phyloP scores from a whole-genome alignment of 495 filamentous ascomycete genomes.

The Penicillium maclennaniae region DNA sequence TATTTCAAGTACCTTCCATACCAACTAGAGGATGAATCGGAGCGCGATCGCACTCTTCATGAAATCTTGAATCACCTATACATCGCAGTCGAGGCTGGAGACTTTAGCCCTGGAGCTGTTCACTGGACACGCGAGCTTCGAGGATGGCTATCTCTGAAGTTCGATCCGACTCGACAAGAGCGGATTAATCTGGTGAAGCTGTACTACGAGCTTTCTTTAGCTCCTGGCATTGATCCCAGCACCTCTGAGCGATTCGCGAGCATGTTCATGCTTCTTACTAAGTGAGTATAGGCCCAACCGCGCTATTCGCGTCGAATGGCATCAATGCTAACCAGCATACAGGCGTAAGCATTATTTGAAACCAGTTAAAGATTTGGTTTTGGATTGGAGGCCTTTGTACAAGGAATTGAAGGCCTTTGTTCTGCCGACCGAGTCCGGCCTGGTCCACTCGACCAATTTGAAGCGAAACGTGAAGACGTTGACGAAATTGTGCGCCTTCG shows the following conservation, averaged over 20 bases:
- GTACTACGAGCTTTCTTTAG: conserved; percentile 91
- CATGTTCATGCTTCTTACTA: conserved; percentile 92
- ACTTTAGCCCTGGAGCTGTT: conserved; percentile 88
- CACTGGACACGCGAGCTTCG: conserved; percentile 97
- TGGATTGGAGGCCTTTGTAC: conserved; percentile 92
- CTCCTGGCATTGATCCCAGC: conserved; percentile 78
- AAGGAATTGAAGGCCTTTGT: conserved; percentile 87
- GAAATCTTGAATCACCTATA: conserved; percentile 92
- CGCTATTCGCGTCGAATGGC: background rate
- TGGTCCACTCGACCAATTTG: conserved; percentile 57
- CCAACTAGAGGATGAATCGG: conserved; percentile 67
- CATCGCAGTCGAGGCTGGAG: conserved; percentile 82
- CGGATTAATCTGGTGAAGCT: conserved; percentile 80
- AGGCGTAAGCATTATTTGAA: conserved; percentile 95
- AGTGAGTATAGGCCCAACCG: conserved; percentile 51
- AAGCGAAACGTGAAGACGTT: conserved; percentile 71
- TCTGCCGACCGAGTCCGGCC: conserved; percentile 72
- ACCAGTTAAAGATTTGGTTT: conserved; percentile 76
- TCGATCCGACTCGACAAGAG: conserved; percentile 81
- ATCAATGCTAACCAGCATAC: conserved; percentile 26
- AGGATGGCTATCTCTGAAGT: conserved; percentile 94
- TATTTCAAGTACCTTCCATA: conserved; percentile 91
- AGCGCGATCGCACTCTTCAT: conserved; percentile 67
- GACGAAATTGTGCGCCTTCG: conserved; percentile 82
- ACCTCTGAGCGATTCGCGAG: conserved; percentile 88